These are phyloP conservation scores for Lodderomyces pseudojiufengensis DNA, from an alignment of 1,139 yeast species.

Conservation along the genomic window DNA sequence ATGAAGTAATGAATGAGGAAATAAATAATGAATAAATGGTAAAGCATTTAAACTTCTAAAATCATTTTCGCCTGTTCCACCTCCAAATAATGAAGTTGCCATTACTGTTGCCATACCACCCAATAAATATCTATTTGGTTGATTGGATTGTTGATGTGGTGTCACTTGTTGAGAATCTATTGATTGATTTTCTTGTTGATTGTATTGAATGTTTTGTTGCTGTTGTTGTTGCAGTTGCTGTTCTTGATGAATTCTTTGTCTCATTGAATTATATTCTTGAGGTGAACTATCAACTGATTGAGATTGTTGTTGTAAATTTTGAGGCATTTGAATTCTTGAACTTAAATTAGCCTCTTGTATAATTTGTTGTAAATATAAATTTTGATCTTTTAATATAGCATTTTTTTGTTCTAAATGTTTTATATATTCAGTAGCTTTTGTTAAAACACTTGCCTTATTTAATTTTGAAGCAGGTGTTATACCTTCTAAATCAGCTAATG, in stretches of 20 bases:
- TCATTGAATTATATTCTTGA: constrained; percentile 3
- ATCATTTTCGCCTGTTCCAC: constrained; percentile 32
- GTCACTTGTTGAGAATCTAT: constrained; percentile 14
- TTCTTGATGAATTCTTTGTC: constrained; percentile 6
- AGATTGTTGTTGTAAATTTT: constrained; percentile 7
- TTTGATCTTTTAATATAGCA: constrained; percentile 51
- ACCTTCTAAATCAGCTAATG: constrained; percentile 66
- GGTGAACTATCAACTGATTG: constrained; percentile 10
- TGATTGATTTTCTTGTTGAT: constrained; percentile 14
- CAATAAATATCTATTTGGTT: constrained; percentile 36
- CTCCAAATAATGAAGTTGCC: constrained; percentile 45
- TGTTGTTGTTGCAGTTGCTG: constrained; percentile 15
- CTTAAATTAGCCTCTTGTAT: constrained; percentile 27
- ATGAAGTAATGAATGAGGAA: constrained; percentile 23
- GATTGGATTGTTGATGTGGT: constrained; percentile 11
- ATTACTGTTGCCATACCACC: constrained; percentile 58
- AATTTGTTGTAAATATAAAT: constrained; percentile 43
- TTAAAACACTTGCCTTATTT: constrained; percentile 83
- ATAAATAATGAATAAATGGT: constrained; percentile 25
- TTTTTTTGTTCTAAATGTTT: constrained; percentile 75
- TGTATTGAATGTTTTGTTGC: too few relatives aligned
- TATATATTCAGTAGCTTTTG: constrained; percentile 89
- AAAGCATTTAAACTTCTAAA: constrained; percentile 39
- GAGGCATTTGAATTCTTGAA: constrained; percentile 11
- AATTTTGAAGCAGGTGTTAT: constrained; percentile 82